A percentile compares a stretch with the other conserved stretches of the same genome.
Conservation (phyloP, 306 rosid species). For the Comarum palustre region DNA sequence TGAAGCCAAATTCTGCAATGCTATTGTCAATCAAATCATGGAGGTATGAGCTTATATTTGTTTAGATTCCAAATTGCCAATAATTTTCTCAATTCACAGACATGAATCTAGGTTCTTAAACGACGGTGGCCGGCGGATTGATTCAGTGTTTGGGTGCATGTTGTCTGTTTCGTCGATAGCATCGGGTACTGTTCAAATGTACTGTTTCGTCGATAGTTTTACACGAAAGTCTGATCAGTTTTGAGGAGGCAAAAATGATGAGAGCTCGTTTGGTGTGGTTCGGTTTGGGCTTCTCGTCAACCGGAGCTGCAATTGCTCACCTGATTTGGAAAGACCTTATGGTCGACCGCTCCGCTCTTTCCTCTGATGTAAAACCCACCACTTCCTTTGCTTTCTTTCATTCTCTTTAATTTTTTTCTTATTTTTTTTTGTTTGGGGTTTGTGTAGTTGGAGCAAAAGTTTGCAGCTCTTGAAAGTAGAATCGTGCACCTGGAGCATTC, state of each 20-base stretch:
- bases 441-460: slow-evolving; percentile 32
- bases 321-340: slow-evolving; percentile 36
- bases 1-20: too few relatives aligned
- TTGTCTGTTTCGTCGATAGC: too few relatives aligned
- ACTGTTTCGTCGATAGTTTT: too few relatives aligned
- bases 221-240: too few relatives aligned
- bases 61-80: too few relatives aligned
- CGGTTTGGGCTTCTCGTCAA: slow-evolving; percentile 30
- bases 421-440: not conserved
- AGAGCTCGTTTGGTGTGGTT: slow-evolving; percentile 43
- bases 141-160: too few relatives aligned
- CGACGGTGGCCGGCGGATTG: too few relatives aligned
- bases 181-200: too few relatives aligned
- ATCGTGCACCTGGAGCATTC: slow-evolving; percentile 35
- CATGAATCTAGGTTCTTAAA: too few relatives aligned
- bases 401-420: not conserved
- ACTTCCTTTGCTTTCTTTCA: not conserved
- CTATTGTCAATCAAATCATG: too few relatives aligned
- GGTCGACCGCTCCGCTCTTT: slow-evolving; percentile 26
- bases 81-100: too few relatives aligned
- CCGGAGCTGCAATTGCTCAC: slow-evolving; percentile 41
- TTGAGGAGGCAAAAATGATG: slow-evolving; percentile 25
- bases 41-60: too few relatives aligned
- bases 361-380: slow-evolving; percentile 29
- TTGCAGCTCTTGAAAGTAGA: slow-evolving; percentile 35